A percentile compares a stretch with the other conserved stretches of the same genome.
Conservation (phyloP, 352 stramenopile genomes). For the Globisporangium polare region DNA sequence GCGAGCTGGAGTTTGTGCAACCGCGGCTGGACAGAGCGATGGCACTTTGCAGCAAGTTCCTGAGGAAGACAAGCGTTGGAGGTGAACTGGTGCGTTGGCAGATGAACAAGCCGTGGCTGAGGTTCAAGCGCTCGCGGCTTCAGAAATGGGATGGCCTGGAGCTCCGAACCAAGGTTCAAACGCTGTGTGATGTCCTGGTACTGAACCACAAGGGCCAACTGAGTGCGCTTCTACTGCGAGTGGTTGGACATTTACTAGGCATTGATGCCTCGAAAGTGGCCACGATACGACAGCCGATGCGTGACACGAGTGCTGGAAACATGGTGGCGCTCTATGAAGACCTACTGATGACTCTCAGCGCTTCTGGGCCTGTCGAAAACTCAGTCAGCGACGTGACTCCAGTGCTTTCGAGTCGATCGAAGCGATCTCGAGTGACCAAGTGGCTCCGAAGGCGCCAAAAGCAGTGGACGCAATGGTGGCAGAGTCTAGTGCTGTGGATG, state of each 20-base stretch:
- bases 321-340: neutral
- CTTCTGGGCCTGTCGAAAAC: neutral
- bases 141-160: conserved; percentile 2
- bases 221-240: neutral
- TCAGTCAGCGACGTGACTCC: neutral
- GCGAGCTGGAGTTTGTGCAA: conserved; percentile 9
- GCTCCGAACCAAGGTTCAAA: neutral
- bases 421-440: neutral
- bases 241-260: neutral
- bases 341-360: neutral
- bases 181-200: neutral
- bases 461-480: neutral
- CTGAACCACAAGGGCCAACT: neutral
- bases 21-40: conserved; percentile 1
- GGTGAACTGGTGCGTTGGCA: conserved; percentile 11
- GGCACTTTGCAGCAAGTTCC: conserved; percentile 4
- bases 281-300: neutral
- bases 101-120: conserved; percentile 14
- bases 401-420: neutral
- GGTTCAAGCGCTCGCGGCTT: conserved; percentile 11
- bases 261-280: neutral
- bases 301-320: neutral
- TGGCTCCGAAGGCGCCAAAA: neutral
- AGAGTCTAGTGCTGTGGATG: neutral
- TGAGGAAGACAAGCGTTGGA: neutral